Evolutionary conservation across 2,329 filamentous ascomycete genomes (phyloP).

Genomic region (Apiospora pterosperma): DNA sequence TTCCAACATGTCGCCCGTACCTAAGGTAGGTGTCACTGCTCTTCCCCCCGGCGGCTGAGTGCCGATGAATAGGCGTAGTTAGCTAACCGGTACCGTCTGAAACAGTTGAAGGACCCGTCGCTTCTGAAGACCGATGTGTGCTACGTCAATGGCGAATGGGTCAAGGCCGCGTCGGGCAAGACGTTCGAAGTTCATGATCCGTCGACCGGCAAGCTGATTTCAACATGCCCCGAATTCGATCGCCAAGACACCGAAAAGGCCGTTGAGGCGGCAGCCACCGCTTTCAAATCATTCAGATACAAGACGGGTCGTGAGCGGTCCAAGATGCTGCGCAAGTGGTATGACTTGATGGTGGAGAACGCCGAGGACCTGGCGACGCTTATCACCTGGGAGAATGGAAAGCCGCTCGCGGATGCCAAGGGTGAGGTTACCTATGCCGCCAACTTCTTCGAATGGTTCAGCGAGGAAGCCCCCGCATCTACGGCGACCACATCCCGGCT

Average conservation of each 20-base stretch:
- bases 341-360: slow-evolving; percentile 75
- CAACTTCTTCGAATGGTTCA: slow-evolving; percentile 78
- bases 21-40: slow-evolving; percentile 8
- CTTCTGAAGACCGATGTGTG: slow-evolving; percentile 79
- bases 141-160: slow-evolving; percentile 93
- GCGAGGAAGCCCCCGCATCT: slow-evolving; percentile 69
- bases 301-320: slow-evolving; percentile 73
- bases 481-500: slow-evolving; percentile 73
- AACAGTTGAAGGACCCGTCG: slow-evolving; percentile 72
- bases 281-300: slow-evolving; percentile 67
- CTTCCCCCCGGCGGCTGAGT: neutral
- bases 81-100: neutral
- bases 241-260: slow-evolving; percentile 73
- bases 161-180: slow-evolving; percentile 78
- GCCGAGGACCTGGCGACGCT: slow-evolving; percentile 76
- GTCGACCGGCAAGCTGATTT: slow-evolving; percentile 75
- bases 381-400: slow-evolving; percentile 89
- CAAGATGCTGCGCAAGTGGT: slow-evolving; percentile 75
- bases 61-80: too few species aligned
- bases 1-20: slow-evolving; percentile 23
- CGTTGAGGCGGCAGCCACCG: slow-evolving; percentile 77
- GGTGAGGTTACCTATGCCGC: slow-evolving; percentile 72
- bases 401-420: slow-evolving; percentile 72
- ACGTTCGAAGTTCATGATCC: slow-evolving; percentile 90
- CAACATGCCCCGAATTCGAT: slow-evolving; percentile 81